Conservation (phyloP, 768 basidiomycete genomes). For the Lactifluus volemus region DNA sequence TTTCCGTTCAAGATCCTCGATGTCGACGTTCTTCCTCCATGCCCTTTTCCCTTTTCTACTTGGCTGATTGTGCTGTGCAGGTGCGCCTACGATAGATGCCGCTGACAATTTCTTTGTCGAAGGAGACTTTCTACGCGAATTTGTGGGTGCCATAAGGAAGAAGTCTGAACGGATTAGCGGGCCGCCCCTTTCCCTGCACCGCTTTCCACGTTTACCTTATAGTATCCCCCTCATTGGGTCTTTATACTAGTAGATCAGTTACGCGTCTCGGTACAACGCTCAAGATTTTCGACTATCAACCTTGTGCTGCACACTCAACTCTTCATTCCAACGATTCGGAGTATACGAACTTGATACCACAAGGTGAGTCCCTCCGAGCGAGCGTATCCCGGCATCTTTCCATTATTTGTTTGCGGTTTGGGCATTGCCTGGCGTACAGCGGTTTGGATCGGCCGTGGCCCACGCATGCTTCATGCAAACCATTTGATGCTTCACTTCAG, state of each 20-base stretch:
- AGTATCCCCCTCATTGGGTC: background rate
- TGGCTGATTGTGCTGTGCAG: constrained; percentile 54
- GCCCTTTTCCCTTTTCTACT: constrained; percentile 87
- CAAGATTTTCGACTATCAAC: background rate
- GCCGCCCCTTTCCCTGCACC: background rate
- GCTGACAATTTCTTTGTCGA: constrained; percentile 6
- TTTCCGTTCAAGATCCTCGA: constrained; percentile 67
- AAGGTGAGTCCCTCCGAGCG: background rate
- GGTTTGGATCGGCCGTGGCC: background rate
- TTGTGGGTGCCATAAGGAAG: background rate
- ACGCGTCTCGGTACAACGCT: background rate
- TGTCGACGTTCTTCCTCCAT: constrained; percentile 90
- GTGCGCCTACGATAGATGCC: constrained; percentile 36
- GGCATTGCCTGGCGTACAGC: background rate
- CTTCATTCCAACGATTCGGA: background rate
- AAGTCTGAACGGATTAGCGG: background rate
- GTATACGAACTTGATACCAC: background rate
- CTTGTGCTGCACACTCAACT: background rate
- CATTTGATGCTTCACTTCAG: background rate
- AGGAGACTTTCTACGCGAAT: background rate
- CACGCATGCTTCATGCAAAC: background rate
- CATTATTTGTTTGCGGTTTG: background rate
- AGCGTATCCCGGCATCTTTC: too few relatives aligned
- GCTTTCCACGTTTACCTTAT: background rate
- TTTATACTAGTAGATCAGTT: background rate